Evolutionary conservation across 2,329 filamentous ascomycete genomes (phyloP), one percentile per base, ranked within the genome.

Genomic region (Biscogniauxia mediterranea): DNA sequence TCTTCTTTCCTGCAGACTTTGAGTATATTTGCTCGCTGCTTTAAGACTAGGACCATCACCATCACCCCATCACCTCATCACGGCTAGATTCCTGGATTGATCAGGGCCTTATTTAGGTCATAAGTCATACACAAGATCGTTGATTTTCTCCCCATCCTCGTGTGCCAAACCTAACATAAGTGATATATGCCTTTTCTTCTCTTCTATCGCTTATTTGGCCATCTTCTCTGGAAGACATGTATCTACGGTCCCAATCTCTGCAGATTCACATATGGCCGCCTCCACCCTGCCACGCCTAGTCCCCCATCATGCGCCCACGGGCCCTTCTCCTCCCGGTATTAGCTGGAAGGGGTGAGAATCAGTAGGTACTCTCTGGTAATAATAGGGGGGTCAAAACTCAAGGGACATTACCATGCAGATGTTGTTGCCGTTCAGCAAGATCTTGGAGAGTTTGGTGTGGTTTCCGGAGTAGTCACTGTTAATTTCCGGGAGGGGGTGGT

Each of bases 381-480:
- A 8, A 54, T 11, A 20, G 28, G 25, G 20, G 13, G 42, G 7
- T 32, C 4, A 21, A 23, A 11, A 21, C n/a, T 5, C 57, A 25
- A 15, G 50, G 11, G 11, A 42, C 69, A 83, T 59, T 84, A 97
- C 95, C 95, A 99, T 99, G 90, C 94, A 98, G 66, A 99, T 92
- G 73, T 98, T 98, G 80, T 99, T 99, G 60, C 95, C 95, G 73
- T 99, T 99, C 49, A 99, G 81, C 51, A 99, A 80, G 64, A 99
- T 97, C 83, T 98, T 98, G 56, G 93, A 85, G 50, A 99, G 85
- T 77, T 96, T 96, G 53, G 88, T 91, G 77, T 94, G 89, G 70
- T 90, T 87, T 64, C 94, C 94, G 5, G 89, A 89, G 79, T 96
- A 96, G 79, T 99, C 95, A 75, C 94, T 98, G 57, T 32, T 28